phyloP scores from a whole-genome alignment of 1,284 basidiomycete genomes.

The Coniferiporia weirii region DNA sequence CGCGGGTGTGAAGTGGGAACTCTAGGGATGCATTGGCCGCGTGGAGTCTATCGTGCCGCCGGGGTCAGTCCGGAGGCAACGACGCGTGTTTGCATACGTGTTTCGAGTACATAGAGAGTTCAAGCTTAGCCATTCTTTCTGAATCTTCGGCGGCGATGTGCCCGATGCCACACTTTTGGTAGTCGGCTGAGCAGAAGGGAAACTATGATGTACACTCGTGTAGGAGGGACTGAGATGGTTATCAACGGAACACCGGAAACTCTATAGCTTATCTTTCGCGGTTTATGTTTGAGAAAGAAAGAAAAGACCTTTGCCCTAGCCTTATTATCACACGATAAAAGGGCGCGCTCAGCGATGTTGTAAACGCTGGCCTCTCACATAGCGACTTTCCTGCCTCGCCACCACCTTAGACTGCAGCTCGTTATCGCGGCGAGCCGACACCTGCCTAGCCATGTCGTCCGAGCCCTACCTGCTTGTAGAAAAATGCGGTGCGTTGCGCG shows the following conservation, averaged over 20 bases:
- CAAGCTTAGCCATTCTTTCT: constrained; percentile 17
- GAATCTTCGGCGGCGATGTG: constrained; percentile 10
- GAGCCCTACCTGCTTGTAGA: constrained; percentile 37
- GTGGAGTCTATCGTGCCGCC: constrained; percentile 1
- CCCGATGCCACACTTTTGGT: constrained; percentile 12
- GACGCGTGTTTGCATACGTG: constrained; percentile 7
- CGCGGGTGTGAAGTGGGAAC: constrained; percentile 42
- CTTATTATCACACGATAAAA: constrained; percentile 14
- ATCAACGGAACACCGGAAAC: constrained; percentile 18
- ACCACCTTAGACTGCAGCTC: background rate
- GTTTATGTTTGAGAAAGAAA: constrained; percentile 1
- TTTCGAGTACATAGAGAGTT: constrained; percentile 11
- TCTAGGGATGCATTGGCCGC: constrained; percentile 23
- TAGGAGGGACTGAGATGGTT: constrained; percentile 16
- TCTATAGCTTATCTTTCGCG: constrained; percentile 17
- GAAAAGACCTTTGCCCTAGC: constrained; percentile 3
- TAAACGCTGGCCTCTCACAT: background rate
- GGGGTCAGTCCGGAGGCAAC: background rate
- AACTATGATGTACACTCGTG: background rate
- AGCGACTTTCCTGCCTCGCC: background rate
- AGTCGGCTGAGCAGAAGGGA: background rate
- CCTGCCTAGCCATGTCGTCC: constrained; percentile 13
- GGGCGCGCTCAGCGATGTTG: background rate
- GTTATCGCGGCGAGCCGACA: background rate
- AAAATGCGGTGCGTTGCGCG: constrained; percentile 36